Conservation (phyloP, 1,284 basidiomycete species). For the Cystobasidium sp. region DNA sequence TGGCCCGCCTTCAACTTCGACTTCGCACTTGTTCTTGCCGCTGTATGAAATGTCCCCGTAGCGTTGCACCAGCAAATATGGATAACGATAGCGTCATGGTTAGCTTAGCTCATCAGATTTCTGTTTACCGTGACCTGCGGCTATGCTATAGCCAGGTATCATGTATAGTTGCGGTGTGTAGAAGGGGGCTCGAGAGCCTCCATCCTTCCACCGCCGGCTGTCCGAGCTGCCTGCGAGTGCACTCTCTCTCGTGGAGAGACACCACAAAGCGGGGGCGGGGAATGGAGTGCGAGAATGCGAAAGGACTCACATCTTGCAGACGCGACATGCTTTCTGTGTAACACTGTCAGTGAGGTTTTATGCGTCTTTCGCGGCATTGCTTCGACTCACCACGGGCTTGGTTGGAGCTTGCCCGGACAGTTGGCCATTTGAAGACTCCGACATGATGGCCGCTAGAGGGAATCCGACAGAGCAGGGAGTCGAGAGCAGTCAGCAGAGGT, state of each 20-base stretch:
- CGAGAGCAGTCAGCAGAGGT: background rate
- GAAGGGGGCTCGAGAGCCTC: too few relatives aligned
- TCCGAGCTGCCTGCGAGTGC: too few relatives aligned
- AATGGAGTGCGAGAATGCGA: background rate
- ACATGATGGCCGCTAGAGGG: background rate
- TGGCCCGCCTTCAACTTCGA: background rate
- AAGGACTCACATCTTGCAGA: constrained; percentile 8
- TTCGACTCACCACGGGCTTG: constrained; percentile 7
- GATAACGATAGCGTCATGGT: too few relatives aligned
- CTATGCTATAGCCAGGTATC: too few relatives aligned
- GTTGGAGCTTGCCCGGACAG: constrained; percentile 2
- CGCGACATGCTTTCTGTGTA: constrained; percentile 7
- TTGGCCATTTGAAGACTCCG: constrained; percentile 5
- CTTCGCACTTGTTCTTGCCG: constrained; percentile 16
- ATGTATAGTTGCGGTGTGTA: too few relatives aligned
- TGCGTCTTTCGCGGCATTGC: background rate
- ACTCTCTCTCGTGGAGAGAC: background rate
- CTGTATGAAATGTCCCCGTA: background rate
- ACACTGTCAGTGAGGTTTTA: background rate
- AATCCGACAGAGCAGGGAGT: background rate
- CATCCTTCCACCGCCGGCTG: too few relatives aligned
- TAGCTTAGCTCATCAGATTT: too few relatives aligned
- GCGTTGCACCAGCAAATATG: too few relatives aligned
- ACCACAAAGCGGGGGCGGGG: background rate
- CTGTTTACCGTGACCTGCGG: too few relatives aligned